Evolutionary conservation across 768 basidiomycete genomes (phyloP).

Genomic region (Pluteus cervinus): DNA sequence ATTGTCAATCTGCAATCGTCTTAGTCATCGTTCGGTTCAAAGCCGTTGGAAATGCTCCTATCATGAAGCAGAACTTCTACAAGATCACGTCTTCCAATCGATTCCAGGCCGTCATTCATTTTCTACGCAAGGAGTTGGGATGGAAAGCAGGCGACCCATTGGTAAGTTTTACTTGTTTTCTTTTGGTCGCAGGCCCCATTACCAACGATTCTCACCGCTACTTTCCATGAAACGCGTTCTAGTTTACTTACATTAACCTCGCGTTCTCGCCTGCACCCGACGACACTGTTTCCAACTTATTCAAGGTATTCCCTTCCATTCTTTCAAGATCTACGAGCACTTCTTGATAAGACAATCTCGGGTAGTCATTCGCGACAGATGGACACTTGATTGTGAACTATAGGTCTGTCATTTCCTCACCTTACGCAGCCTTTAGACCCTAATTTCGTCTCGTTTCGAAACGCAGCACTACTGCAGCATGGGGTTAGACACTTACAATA

Average conservation of each 20-base stretch:
- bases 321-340: not conserved
- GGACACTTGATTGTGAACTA: constrained; percentile 91
- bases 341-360: constrained; percentile 1
- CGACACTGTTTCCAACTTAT: constrained; percentile 74
- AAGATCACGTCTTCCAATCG: constrained; percentile 93
- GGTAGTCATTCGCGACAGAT: constrained; percentile 80
- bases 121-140: constrained; percentile 81
- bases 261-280: constrained; percentile 82
- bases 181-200: constrained; percentile 14
- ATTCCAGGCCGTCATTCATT: constrained; percentile 94
- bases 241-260: constrained; percentile 63
- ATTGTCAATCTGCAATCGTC: constrained; percentile 1
- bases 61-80: constrained; percentile 99
- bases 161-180: constrained; percentile 37
- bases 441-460: not conserved
- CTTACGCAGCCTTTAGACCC: constrained; percentile 1
- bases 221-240: constrained; percentile 30
- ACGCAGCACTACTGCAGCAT: constrained; percentile 38
- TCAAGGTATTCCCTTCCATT: constrained; percentile 40
- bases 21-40: constrained; percentile 96
- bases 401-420: constrained; percentile 41
- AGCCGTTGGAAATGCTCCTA: constrained; percentile 94
- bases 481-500: constrained; percentile 24
- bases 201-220: no score
- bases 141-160: constrained; percentile 85